Evolutionary conservation across 257 asterid genomes (phyloP).

Genomic region (Misopates orontium): DNA sequence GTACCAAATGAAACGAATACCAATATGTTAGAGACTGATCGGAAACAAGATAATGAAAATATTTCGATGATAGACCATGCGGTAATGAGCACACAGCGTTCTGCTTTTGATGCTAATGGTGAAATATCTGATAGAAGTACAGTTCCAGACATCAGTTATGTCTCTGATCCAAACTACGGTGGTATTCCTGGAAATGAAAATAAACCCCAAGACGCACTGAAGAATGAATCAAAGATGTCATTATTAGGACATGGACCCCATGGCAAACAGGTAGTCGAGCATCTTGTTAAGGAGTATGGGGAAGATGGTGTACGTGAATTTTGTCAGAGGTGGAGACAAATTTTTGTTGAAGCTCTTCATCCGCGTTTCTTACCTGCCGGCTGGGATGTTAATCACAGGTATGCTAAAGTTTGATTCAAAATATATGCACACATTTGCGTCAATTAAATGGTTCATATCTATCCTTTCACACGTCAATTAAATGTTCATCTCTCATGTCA

Average conservation of each 20-base stretch:
- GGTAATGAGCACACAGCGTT: conserved; percentile 26
- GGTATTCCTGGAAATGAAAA: conserved; percentile 22
- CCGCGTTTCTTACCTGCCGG: conserved; percentile 97
- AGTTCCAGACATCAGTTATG: conserved; percentile 23
- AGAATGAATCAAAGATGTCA: conserved; percentile 58
- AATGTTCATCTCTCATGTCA: no score
- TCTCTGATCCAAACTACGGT: no score
- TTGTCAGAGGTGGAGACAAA: conserved; percentile 94
- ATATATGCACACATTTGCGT: background rate
- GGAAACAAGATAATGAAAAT: conserved; percentile 35
- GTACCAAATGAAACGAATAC: conserved; percentile 21
- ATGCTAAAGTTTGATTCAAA: conserved; percentile 11
- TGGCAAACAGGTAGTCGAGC: conserved; percentile 75
- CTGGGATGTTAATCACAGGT: conserved; percentile 99
- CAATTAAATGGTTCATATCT: no score
- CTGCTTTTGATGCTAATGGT: conserved; percentile 12
- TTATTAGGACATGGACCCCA: conserved; percentile 95
- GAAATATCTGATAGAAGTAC: conserved; percentile 20
- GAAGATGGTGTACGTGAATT: conserved; percentile 81
- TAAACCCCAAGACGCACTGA: conserved; percentile 34
- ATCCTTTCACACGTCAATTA: no score
- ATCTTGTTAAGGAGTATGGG: conserved; percentile 64
- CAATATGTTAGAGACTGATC: conserved; percentile 31
- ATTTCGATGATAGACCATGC: conserved; percentile 24
- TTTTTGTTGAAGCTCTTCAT: conserved; percentile 76